phyloP scores from a whole-genome alignment of 1,139 yeast species.

The Entelexis sorbosivorans region DNA sequence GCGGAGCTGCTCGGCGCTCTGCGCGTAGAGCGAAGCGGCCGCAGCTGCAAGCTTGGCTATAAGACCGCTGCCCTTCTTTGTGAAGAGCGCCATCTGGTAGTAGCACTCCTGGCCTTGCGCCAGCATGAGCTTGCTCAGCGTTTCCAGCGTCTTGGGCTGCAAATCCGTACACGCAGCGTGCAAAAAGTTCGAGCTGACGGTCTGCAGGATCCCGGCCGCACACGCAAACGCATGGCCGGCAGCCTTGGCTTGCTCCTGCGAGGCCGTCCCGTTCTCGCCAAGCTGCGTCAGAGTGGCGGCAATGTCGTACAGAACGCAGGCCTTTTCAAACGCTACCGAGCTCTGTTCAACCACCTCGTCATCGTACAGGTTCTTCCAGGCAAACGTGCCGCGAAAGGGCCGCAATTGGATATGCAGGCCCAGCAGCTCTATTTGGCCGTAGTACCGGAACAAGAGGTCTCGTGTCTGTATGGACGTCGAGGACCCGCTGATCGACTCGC shows the following conservation, averaged over 20 bases:
- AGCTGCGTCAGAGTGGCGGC: constrained; percentile 47
- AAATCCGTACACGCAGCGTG: constrained; percentile 85
- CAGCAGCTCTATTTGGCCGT: constrained; percentile 69
- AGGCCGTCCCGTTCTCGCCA: constrained; percentile 28
- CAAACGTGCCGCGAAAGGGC: constrained; percentile 52
- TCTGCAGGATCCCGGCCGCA: constrained; percentile 69
- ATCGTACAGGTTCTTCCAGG: constrained; percentile 69
- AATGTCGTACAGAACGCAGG: constrained; percentile 65
- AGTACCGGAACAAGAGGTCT: constrained; percentile 57
- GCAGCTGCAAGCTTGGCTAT: constrained; percentile 62
- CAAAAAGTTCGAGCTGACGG: constrained; percentile 66
- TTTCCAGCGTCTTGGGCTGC: constrained; percentile 55
- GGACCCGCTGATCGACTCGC: constrained; percentile 51
- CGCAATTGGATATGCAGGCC: constrained; percentile 64
- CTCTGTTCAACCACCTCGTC: constrained; percentile 44
- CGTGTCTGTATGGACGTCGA: constrained; percentile 33
- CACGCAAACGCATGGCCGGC: constrained; percentile 56
- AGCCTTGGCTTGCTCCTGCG: constrained; percentile 34
- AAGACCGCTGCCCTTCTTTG: constrained; percentile 43
- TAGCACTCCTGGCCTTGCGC: constrained; percentile 89
- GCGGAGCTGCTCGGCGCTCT: constrained; percentile 39
- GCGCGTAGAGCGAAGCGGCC: constrained; percentile 46
- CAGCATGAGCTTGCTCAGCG: constrained; percentile 53
- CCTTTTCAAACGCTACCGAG: constrained; percentile 80
- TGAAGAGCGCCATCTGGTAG: constrained; percentile 45